Evolutionary conservation across 306 rosid species (phyloP), one percentile per base, ranked within the genome.

Genomic region (Prunus padus): DNA sequence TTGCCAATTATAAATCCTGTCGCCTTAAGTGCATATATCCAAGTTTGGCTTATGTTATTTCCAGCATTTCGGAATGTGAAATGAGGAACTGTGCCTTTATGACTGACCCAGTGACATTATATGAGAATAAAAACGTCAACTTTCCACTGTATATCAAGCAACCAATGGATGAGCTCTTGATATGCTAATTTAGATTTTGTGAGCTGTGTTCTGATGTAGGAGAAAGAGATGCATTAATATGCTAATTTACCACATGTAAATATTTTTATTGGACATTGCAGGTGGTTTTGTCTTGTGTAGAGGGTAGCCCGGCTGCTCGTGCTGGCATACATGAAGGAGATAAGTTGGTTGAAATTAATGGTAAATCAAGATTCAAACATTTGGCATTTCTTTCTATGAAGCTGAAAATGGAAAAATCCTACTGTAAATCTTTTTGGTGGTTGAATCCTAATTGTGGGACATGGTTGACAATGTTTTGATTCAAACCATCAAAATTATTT

Each of bases 301-400:
- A 95, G 65, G 93, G 89, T 30, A 73, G 98, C 84, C 98, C 98
- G 8, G 98, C 97, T 81, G 91, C 95, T 77, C 97, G 98, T 55
- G 95, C 97, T 68, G 97, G 97, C 71, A 83, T 95, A 79, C 98
- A 84, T 70, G 88, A 90, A 76, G 98, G 98, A 84, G 98, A 95
- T 76, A 91, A 95, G 84, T 80, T 95, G 85, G 86, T 95, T 42
- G 97, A 95, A 84, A 95, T 95, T 76, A 89, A 95, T 63, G 98
- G 98, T 95, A 73, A n/a, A 14, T 64, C 54, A 67, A 10, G 25
- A 25, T 33, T 59, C 18, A 75, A 78, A 25, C 70, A 67, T 69
- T 71, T 77, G 45, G 40, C 47, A 5, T 30, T 67, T 68, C 13
- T 40, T 46, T 70, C 4, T 50, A 20, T 19, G 4, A 50, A 1